Evolutionary conservation across 345 rosid species (phyloP).

Genomic region (Mercurialis annua): DNA sequence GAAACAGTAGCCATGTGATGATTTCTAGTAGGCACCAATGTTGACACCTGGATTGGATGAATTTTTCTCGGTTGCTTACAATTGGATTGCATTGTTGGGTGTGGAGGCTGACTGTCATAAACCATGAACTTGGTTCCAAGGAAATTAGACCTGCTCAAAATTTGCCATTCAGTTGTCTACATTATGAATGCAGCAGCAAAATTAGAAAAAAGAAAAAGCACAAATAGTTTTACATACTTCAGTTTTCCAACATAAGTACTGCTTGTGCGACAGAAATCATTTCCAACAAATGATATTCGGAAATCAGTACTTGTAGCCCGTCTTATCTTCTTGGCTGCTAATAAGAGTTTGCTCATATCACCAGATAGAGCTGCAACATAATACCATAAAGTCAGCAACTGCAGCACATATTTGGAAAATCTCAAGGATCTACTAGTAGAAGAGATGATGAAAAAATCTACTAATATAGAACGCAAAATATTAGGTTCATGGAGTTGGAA

Average conservation of each 20-base stretch:
- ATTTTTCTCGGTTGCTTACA: constrained; percentile 29
- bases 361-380: constrained; percentile 58
- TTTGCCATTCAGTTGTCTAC: constrained; percentile 15
- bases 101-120: constrained; percentile 58
- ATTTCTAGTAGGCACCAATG: constrained; percentile 36
- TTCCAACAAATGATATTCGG: constrained; percentile 58
- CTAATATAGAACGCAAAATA: background rate
- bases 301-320: constrained; percentile 65
- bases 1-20: constrained; percentile 50
- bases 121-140: constrained; percentile 85
- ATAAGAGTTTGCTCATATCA: constrained; percentile 63
- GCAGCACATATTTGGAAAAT: background rate
- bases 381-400: constrained; percentile 10
- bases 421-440: background rate
- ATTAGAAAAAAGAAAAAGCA: constrained; percentile 4
- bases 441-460: background rate
- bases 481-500: background rate
- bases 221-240: constrained; percentile 39
- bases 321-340: constrained; percentile 83
- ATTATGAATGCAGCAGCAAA: constrained; percentile 1
- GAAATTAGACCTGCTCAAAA: constrained; percentile 75
- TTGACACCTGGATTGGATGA: constrained; percentile 43
- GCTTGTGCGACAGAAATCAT: constrained; percentile 64
- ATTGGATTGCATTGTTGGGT: constrained; percentile 30
- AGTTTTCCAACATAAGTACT: constrained; percentile 63